Evolutionary conservation across 441 rosid genomes (phyloP).

Genomic region (Mallotus repandus): DNA sequence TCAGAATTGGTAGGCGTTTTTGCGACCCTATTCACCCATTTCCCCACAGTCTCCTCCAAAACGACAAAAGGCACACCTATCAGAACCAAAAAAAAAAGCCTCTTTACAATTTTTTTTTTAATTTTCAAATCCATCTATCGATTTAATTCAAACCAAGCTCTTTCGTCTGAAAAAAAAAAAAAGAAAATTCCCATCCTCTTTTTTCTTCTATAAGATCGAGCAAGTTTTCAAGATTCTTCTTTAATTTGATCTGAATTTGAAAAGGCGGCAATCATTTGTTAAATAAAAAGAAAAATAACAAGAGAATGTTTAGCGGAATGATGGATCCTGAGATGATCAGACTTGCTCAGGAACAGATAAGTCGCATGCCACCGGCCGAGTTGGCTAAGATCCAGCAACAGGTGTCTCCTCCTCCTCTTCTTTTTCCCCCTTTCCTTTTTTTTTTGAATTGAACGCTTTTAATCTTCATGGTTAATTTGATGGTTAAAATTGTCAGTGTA

Average conservation of each 20-base stretch:
- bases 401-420: conserved; percentile 35
- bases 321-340: conserved; percentile 93
- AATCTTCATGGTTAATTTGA: background rate
- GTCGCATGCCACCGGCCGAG: conserved; percentile 84
- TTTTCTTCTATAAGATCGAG: no score
- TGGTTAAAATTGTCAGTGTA: background rate
- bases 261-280: background rate
- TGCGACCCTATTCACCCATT: no score
- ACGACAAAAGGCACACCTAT: background rate
- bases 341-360: conserved; percentile 92
- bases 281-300: background rate
- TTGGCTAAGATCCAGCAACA: conserved; percentile 81
- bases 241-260: background rate
- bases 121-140: no score
- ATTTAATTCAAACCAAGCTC: no score
- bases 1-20: background rate
- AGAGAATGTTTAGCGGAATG: conserved; percentile 63
- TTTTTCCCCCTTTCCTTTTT: background rate
- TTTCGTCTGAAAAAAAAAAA: no score
- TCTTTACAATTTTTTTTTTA: background rate
- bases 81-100: background rate
- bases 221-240: background rate
- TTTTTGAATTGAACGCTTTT: no score
- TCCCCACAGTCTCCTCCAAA: background rate
- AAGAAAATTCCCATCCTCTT: no score